These are phyloP conservation scores for Athelia psychrophila DNA, from an alignment of 1,284 basidiomycete genomes.

Conservation along the genomic window DNA sequence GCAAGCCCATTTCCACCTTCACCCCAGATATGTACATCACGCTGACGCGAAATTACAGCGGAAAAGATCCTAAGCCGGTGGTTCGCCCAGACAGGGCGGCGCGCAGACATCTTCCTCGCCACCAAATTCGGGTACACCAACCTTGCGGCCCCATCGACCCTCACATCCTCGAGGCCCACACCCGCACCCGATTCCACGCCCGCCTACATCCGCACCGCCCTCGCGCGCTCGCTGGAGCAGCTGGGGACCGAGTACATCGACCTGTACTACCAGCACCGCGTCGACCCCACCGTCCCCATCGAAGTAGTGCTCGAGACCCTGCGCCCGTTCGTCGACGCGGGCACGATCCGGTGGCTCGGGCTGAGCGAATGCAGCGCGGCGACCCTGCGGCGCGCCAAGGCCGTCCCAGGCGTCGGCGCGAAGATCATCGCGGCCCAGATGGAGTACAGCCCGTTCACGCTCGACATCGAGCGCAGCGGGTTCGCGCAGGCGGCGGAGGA, in stretches of 20 bases:
- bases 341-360: conserved; percentile 62
- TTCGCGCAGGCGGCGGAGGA: conserved; percentile 47
- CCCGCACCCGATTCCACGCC: conserved; percentile 26
- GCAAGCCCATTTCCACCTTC: too few relatives aligned
- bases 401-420: conserved; percentile 33
- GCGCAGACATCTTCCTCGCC: conserved; percentile 41
- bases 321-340: conserved; percentile 31
- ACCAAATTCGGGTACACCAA: conserved; percentile 46
- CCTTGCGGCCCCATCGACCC: too few relatives aligned
- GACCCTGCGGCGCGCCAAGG: conserved; percentile 62
- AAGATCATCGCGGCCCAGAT: conserved; percentile 62
- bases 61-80: conserved; percentile 2
- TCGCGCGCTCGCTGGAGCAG: conserved; percentile 34
- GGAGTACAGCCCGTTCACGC: conserved; percentile 62
- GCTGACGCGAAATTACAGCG: too few relatives aligned
- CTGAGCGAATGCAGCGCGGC: conserved; percentile 57
- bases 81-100: conserved; percentile 37
- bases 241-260: conserved; percentile 45
- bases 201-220: conserved; percentile 30
- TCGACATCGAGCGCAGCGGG: conserved; percentile 48
- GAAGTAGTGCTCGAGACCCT: conserved; percentile 27
- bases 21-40: too few relatives aligned
- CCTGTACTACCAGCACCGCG: conserved; percentile 41
- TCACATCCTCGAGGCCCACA: conserved; percentile 3
- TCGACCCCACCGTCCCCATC: conserved; percentile 42